Evolutionary conservation across 345 rosid genomes (phyloP).

Genomic region (Rhodomyrtus tomentosa): DNA sequence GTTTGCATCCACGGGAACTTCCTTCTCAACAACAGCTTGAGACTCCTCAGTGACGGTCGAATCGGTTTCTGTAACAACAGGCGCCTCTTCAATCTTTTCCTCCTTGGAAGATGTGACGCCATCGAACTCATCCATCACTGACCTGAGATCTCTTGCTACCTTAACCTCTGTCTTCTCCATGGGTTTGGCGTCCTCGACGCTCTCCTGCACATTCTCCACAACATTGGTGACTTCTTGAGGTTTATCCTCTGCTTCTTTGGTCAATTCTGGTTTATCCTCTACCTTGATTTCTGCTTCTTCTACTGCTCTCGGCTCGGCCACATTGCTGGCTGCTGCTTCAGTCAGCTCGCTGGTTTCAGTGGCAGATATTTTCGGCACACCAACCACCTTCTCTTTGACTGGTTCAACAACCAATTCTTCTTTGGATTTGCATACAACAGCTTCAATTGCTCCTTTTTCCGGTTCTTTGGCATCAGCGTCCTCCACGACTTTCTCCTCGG

Average conservation of each 20-base stretch:
- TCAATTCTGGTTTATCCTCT: background rate
- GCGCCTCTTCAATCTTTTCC: background rate
- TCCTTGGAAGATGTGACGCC: background rate
- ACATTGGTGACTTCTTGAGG: background rate
- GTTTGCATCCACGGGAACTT: background rate
- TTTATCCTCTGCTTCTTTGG: background rate
- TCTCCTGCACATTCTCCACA: background rate
- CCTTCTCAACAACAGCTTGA: background rate
- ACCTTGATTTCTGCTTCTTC: background rate
- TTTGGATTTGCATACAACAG: background rate
- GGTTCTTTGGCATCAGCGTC: constrained; percentile 2
- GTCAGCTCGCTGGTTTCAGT: background rate
- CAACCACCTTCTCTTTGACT: background rate
- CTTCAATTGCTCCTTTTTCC: background rate
- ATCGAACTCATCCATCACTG: background rate
- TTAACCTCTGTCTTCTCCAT: background rate
- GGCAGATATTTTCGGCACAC: background rate
- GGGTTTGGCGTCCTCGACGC: background rate
- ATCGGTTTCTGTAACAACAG: background rate
- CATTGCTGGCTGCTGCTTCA: background rate
- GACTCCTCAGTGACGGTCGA: background rate
- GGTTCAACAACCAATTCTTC: background rate
- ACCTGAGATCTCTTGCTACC: background rate
- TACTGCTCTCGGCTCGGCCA: background rate
- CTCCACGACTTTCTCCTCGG: background rate